Conservation (phyloP, 1,284 basidiomycete species). For the Ganoderma leucocontextum region DNA sequence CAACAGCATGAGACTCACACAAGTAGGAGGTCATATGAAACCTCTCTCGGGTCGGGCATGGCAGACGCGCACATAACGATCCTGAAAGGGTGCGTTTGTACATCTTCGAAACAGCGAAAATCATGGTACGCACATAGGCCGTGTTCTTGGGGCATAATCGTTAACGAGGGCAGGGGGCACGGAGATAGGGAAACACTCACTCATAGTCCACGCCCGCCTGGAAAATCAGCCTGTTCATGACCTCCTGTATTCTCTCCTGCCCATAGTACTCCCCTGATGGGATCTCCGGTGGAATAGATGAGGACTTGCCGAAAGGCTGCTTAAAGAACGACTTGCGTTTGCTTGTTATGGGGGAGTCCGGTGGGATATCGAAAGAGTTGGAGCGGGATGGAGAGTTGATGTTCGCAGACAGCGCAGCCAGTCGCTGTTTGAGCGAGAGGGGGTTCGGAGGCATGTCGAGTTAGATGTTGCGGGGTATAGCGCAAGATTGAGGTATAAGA, state of each 20-base stretch:
- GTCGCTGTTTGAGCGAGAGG: slow-evolving; percentile 40
- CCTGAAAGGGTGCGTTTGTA: slow-evolving; percentile 51
- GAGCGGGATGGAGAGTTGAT: slow-evolving; percentile 27
- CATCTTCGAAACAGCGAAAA: too few relatives aligned
- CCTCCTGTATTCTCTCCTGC: slow-evolving; percentile 63
- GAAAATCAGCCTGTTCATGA: slow-evolving; percentile 78
- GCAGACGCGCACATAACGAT: slow-evolving; percentile 84
- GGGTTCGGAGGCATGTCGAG: slow-evolving; percentile 37
- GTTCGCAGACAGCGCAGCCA: slow-evolving; percentile 39
- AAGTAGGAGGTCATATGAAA: slow-evolving; percentile 81
- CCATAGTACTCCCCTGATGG: slow-evolving; percentile 30
- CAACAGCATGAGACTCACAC: slow-evolving; percentile 57
- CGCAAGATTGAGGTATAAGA: neutral
- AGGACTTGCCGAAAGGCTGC: slow-evolving; percentile 29
- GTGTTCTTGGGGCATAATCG: slow-evolving; percentile 59
- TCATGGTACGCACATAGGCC: slow-evolving; percentile 74
- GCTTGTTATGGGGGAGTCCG: slow-evolving; percentile 32
- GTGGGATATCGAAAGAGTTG: slow-evolving; percentile 28
- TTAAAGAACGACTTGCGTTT: slow-evolving; percentile 38
- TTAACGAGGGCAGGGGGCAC: neutral
- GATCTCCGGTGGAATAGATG: slow-evolving; percentile 11
- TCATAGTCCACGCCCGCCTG: slow-evolving; percentile 90
- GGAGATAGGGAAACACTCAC: slow-evolving; percentile 49
- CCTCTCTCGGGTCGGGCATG: slow-evolving; percentile 78
- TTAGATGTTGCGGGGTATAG: neutral